A percentile compares a stretch with the other conserved stretches of the same genome.
These are phyloP conservation scores for Pythium chondricola DNA, from an alignment of 352 stramenopile genomes.

Conservation along the genomic window DNA sequence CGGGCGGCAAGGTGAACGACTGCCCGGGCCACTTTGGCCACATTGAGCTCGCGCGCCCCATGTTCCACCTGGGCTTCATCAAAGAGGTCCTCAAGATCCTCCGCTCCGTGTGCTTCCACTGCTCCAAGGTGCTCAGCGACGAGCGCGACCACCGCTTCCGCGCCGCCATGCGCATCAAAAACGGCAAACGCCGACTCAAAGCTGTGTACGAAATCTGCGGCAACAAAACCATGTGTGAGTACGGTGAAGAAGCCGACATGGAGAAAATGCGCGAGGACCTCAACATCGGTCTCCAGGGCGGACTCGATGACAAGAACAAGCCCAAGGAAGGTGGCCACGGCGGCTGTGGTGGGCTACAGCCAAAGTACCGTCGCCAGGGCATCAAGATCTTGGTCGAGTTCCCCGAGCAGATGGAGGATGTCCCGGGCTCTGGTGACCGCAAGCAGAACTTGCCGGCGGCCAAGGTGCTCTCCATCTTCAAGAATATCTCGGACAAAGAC, in stretches of 20 bases:
- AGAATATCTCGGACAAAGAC: conserved; percentile 97
- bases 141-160: conserved; percentile 81
- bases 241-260: conserved; percentile 80
- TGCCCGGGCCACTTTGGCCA: conserved; percentile 99
- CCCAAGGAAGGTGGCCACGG: conserved; percentile 76
- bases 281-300: conserved; percentile 79
- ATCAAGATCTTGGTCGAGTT: conserved; percentile 95
- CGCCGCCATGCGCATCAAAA: conserved; percentile 82
- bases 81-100: conserved; percentile 93
- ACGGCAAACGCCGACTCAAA: conserved; percentile 89
- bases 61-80: conserved; percentile 98
- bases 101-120: conserved; percentile 97
- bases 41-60: conserved; percentile 95
- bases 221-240: conserved; percentile 87
- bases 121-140: conserved; percentile 92
- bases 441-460: conserved; percentile 96
- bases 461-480: conserved; percentile 94
- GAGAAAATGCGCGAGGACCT: conserved; percentile 86
- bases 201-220: conserved; percentile 93
- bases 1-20: conserved; percentile 92
- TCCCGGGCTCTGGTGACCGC: conserved; percentile 91
- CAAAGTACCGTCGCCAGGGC: conserved; percentile 95
- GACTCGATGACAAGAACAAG: conserved; percentile 79
- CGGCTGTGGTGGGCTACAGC: conserved; percentile 82
- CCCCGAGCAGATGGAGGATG: conserved; percentile 91